Evolutionary conservation across 345 rosid species (phyloP), one percentile per base, ranked within the genome.

Genomic region (Clarkia xantiana): DNA sequence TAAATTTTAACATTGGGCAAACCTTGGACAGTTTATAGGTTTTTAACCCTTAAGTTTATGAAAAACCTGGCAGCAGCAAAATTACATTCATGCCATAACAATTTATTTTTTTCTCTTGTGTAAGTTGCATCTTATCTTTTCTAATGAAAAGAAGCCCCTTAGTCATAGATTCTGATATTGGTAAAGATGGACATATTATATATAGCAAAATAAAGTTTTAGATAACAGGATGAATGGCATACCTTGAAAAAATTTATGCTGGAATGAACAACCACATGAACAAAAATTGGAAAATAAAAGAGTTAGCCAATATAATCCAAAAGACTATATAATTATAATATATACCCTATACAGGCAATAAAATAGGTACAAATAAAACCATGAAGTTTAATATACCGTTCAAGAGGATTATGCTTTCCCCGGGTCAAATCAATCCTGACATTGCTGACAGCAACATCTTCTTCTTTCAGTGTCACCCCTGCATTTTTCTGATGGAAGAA

Each of bases 191-290:
- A 55, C 29, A 45, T 10, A 45, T 22, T 23, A 47, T 23, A n/a
- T 16, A n/a, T n/a, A 11, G 47, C 18, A 12, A 52, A 18, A 15
- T 40, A 5, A 25, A 48, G 34, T 40, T 1, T 14, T 11, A 60
- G 43, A 18, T 56, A 40, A 49, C 41, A 38, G 29, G 20, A 14
- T n/a, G 17, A 45, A 42, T 40, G 16, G 56, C 36, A 29, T 82
- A 89, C 97, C 97, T 81, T 74, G 77, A 77, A 90, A 74, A 90
- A 90, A 34, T 82, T 74, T 79, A 90, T 81, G 77, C 97, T 90
- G 91, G 57, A 56, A 53, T 61, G 63, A 45, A 43, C 36, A 40
- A 25, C 36, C 48, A 52, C 53, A 46, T 50, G 18, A 44, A 36
- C 56, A 55, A 42, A 34, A 12, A 34, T 12, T 17, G 29, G 9